These are phyloP conservation scores for Trypanosoma rangeli DNA, from an alignment of 208 protist genomes.

Conservation along the genomic window DNA sequence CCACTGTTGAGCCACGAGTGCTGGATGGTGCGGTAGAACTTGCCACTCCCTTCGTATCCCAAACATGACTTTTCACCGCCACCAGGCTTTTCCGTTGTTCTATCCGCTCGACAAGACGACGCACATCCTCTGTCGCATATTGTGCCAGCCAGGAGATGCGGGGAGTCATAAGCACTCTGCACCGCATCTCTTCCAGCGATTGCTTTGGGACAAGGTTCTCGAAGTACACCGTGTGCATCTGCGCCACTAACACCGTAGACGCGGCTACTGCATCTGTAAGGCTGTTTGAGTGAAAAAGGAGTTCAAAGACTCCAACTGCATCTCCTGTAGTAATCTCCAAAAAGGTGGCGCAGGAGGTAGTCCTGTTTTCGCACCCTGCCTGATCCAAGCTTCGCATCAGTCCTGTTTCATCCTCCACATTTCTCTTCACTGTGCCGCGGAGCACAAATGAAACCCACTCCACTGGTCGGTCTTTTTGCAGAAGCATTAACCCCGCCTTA, in stretches of 20 bases:
- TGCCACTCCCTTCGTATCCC: neutral
- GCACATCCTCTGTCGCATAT: neutral
- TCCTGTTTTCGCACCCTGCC: neutral
- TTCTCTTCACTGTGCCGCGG: slow-evolving; percentile 47
- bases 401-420: neutral
- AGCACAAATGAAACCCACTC: slow-evolving; percentile 86
- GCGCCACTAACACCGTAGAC: slow-evolving; percentile 12
- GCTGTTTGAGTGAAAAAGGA: slow-evolving; percentile 11
- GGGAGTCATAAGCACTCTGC: neutral
- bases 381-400: neutral
- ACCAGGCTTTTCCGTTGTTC: neutral
- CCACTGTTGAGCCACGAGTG: neutral
- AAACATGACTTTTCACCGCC: neutral
- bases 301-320: slow-evolving; percentile 23
- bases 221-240: slow-evolving; percentile 16
- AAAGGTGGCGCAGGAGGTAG: neutral
- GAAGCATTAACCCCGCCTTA: slow-evolving; percentile 38
- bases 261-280: slow-evolving; percentile 17
- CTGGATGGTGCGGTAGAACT: neutral
- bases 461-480: slow-evolving; percentile 42
- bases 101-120: neutral
- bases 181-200: slow-evolving; percentile 10
- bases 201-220: slow-evolving; percentile 1
- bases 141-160: neutral
- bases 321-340: neutral